These are phyloP conservation scores for Globisporangium orthogonon DNA, from an alignment of 352 stramenopile species.

Conservation along the genomic window DNA sequence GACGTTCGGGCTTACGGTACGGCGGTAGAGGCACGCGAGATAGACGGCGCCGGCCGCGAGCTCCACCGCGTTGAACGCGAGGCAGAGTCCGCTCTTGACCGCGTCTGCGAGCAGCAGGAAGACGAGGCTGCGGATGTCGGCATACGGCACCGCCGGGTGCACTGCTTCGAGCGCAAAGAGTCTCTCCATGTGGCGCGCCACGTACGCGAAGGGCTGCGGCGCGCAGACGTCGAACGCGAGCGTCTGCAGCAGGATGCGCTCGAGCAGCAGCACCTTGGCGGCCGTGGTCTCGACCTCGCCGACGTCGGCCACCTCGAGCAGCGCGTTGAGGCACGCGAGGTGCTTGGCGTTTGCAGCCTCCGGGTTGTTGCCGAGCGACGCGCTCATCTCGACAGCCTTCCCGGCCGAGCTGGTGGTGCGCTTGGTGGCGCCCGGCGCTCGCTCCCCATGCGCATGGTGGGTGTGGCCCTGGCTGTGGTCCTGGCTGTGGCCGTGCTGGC, in stretches of 20 bases:
- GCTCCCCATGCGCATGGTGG: too few relatives aligned
- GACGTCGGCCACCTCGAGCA: slow-evolving; percentile 55
- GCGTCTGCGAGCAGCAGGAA: slow-evolving; percentile 58
- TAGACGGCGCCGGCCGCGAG: slow-evolving; percentile 66
- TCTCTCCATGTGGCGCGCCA: slow-evolving; percentile 40
- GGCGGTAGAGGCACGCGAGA: slow-evolving; percentile 56
- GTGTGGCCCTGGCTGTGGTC: neutral
- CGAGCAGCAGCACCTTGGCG: slow-evolving; percentile 55
- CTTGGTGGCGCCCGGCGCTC: too few relatives aligned
- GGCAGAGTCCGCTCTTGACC: slow-evolving; percentile 39
- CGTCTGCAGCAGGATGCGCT: slow-evolving; percentile 69
- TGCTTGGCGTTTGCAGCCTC: slow-evolving; percentile 53
- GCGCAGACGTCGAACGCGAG: slow-evolving; percentile 68
- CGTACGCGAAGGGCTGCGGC: slow-evolving; percentile 61
- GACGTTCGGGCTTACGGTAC: slow-evolving; percentile 46
- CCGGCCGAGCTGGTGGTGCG: neutral
- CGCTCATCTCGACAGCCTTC: slow-evolving; percentile 35
- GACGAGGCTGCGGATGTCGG: slow-evolving; percentile 36
- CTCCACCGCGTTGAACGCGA: slow-evolving; percentile 46
- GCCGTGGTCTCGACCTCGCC: slow-evolving; percentile 60
- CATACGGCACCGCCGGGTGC: slow-evolving; percentile 39
- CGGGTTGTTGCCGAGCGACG: slow-evolving; percentile 45
- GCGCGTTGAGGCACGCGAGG: slow-evolving; percentile 52
- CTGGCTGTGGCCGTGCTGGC: neutral
- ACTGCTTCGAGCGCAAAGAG: slow-evolving; percentile 56